These are phyloP conservation scores for Flagelloscypha sp. DNA, from an alignment of 768 basidiomycete genomes.

Conservation along the genomic window DNA sequence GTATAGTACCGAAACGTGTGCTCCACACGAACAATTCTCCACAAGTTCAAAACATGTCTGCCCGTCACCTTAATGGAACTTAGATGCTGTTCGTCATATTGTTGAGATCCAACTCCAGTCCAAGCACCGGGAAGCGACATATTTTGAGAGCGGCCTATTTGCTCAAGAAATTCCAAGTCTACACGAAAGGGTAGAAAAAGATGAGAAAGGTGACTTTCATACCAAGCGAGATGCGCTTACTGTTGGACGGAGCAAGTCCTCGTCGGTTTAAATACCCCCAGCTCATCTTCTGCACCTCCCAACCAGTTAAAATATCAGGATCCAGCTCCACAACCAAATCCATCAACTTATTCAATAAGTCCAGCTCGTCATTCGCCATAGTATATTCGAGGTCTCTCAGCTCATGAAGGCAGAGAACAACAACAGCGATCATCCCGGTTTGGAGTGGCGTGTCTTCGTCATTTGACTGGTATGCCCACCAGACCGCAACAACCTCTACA, in stretches of 20 bases:
- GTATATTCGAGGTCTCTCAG: conserved; percentile 39
- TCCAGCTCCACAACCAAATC: conserved; percentile 73
- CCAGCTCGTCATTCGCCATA: conserved; percentile 60
- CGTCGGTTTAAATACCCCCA: conserved; percentile 89
- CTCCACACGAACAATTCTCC: conserved; percentile 88
- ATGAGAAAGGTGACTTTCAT: too few relatives aligned
- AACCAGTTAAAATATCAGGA: conserved; percentile 87
- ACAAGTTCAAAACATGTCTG: conserved; percentile 86
- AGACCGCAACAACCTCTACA: conserved; percentile 51
- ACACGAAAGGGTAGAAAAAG: too few relatives aligned
- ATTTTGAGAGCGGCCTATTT: too few relatives aligned
- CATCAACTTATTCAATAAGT: conserved; percentile 67
- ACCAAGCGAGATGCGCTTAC: too few relatives aligned
- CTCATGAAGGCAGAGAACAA: conserved; percentile 27
- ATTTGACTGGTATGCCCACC: conserved; percentile 60
- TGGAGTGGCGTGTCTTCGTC: conserved; percentile 28
- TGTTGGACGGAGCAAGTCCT: too few relatives aligned
- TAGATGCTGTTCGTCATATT: conserved; percentile 67
- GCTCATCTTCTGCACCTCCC: conserved; percentile 81
- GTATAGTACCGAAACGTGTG: conserved; percentile 70
- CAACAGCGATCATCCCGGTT: conserved; percentile 49
- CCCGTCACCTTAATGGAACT: conserved; percentile 82
- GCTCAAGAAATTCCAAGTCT: too few relatives aligned
- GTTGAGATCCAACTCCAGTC: too few relatives aligned
- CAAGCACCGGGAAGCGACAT: too few relatives aligned